These are phyloP conservation scores for Fusarium sp. DNA, from an alignment of 2,329 filamentous ascomycete genomes.

Conservation along the genomic window DNA sequence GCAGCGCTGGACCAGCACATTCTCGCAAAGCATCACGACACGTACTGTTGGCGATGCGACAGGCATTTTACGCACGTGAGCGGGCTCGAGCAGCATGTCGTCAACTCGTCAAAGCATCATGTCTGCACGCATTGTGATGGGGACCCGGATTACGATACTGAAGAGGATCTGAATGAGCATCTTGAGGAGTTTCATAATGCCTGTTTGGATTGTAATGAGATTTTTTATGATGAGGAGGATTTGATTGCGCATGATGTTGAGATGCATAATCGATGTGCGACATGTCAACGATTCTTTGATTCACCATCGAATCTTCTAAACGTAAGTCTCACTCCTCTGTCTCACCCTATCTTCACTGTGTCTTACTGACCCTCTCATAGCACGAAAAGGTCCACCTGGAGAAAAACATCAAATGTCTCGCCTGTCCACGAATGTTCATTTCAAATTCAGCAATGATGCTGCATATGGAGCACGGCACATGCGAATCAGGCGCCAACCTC, in stretches of 20 bases:
- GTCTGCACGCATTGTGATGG: neutral
- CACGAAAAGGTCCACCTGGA: conserved; percentile 31
- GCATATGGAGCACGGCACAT: conserved; percentile 42
- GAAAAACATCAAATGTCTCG: conserved; percentile 28
- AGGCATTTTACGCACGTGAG: conserved; percentile 2
- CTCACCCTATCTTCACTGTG: rapidly evolving
- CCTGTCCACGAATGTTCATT: conserved; percentile 32
- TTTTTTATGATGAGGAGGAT: neutral
- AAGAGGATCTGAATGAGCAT: neutral
- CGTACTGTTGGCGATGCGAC: conserved; percentile 19
- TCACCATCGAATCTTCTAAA: conserved; percentile 28
- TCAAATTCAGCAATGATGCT: conserved; percentile 43
- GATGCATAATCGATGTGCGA: conserved; percentile 29
- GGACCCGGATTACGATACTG: neutral
- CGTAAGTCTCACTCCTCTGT: conserved; percentile 1
- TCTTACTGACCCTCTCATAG: neutral
- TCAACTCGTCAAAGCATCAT: conserved; percentile 6
- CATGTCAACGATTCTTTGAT: conserved; percentile 13
- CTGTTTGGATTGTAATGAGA: neutral
- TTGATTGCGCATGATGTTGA: conserved; percentile 17
- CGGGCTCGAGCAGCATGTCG: conserved; percentile 2
- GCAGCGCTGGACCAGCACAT: conserved; percentile 7
- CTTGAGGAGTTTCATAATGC: neutral
- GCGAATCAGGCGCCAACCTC: conserved; percentile 19
- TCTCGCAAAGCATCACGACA: neutral